Base-by-base conservation (phyloP, 768 basidiomycete species). In the Suillus bovinus region DNA sequence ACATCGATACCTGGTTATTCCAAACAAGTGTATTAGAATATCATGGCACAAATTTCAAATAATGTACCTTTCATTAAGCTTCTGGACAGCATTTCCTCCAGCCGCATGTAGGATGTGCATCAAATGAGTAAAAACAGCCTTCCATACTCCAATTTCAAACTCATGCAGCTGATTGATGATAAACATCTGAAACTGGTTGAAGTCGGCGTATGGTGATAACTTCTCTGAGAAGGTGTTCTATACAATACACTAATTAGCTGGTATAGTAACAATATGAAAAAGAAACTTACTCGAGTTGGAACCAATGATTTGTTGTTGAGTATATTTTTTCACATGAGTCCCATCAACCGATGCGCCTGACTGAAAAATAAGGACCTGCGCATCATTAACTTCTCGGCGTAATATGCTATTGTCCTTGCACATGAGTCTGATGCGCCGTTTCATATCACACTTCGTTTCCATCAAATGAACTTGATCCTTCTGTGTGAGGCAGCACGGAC, bases 171-270 rank as follows among this genome's bases (percentile, higher is more conserved):
- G 24, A 41, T 69, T 63, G 20, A 65, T 36, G 7, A 44, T 22
- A 14, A 65, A 59, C n/a, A 65, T 56, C 10, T 20, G 4, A 59
- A 57, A 69, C 2, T 27, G 16, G 44, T 69, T 57, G 29, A 69
- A 60, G 4, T 58, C 59, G 24, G 5, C 1, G 2, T 39, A 16
- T 16, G 4, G 52, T 53, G 24, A 56, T 9, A 77, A 60, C 5
- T 60, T 66, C 7, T 68, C 57, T 5, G 74, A 71, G 63, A 79
- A 79, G 2, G 77, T 73, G 16, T 55, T 63, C 63, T 60, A 42
- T 13, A 61, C 10, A 29, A 14, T 10, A 46, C 22, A 33, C 24
- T n/a, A 16, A 22, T 33, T 39, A 33, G 54, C 36, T 34, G 11
- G 0, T 24, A 33, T 34, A n/a, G 3, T 24, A 16, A 16, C 14